Evolutionary conservation across 2,329 filamentous ascomycete genomes (phyloP).

Genomic region (Arthrobotrys sphaeroides): DNA sequence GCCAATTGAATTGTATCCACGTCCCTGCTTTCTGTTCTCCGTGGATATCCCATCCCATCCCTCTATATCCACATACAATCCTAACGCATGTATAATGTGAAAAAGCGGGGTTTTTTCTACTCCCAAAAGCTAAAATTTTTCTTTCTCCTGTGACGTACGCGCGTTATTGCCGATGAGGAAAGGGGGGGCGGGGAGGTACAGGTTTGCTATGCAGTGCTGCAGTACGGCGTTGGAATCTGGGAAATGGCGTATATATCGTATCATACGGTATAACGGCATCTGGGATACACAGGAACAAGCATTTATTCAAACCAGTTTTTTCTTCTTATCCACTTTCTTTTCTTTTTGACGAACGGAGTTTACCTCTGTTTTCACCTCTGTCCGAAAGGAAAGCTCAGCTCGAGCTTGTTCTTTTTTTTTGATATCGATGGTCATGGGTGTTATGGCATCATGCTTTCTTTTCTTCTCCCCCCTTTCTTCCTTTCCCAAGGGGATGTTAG

Average conservation of each 20-base stretch:
- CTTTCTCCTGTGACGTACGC: slow-evolving; percentile 26
- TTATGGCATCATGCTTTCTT: slow-evolving; percentile 26
- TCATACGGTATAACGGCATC: slow-evolving; percentile 1
- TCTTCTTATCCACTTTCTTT: background rate
- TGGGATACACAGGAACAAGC: background rate
- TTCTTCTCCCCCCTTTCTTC: background rate
- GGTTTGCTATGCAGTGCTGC: too few relatives aligned
- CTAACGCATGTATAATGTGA: background rate
- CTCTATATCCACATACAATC: background rate
- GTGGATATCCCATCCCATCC: slow-evolving; percentile 33
- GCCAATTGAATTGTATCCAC: background rate
- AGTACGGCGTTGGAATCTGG: background rate
- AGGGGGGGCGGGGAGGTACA: background rate
- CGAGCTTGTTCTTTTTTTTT: background rate
- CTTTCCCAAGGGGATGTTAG: slow-evolving; percentile 1
- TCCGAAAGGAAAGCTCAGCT: background rate
- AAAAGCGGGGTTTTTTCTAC: slow-evolving; percentile 1
- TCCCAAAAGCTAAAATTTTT: background rate
- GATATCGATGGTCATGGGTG: slow-evolving; percentile 24
- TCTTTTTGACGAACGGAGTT: slow-evolving; percentile 26
- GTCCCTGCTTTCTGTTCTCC: slow-evolving; percentile 22
- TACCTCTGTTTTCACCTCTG: background rate
- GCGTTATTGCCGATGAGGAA: slow-evolving; percentile 43
- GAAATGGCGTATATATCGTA: background rate
- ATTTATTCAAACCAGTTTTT: too few relatives aligned